These are phyloP conservation scores for Perkinsus olseni DNA, from an alignment of 169 alveolate genomes.

Conservation along the genomic window DNA sequence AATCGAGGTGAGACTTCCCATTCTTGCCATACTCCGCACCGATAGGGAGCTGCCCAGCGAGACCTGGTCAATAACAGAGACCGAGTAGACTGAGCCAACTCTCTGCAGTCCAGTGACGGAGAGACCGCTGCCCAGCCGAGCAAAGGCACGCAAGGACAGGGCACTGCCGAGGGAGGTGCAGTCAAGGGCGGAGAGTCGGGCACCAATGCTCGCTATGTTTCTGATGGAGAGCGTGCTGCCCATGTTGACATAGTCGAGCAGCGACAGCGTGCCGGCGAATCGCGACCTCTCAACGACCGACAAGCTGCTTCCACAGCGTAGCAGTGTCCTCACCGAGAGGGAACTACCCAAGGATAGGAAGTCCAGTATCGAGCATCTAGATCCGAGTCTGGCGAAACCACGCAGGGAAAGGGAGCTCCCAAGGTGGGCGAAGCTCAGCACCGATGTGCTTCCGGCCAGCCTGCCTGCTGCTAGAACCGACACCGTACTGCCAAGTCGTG, in stretches of 20 bases:
- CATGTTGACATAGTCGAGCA: neutral
- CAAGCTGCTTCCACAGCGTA: neutral
- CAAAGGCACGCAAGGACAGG: neutral
- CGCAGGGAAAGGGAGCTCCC: conserved; percentile 9
- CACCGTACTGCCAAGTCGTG: neutral
- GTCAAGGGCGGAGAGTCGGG: neutral
- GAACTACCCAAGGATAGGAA: neutral
- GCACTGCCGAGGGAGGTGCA: neutral
- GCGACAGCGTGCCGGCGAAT: neutral
- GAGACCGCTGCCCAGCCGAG: neutral
- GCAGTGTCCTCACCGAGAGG: neutral
- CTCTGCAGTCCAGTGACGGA: neutral
- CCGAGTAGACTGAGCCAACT: neutral
- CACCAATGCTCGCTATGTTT: neutral
- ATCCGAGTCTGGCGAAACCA: neutral
- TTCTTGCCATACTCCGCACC: neutral
- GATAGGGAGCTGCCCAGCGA: neutral
- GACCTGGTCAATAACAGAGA: neutral
- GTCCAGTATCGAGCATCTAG: neutral
- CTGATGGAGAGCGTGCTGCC: neutral
- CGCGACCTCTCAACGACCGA: neutral
- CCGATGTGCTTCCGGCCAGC: neutral
- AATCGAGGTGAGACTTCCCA: neutral
- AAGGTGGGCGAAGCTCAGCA: neutral
- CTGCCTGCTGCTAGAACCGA: neutral